Percentiles rank a stretch among this genome's conserved stretches.
Evolutionary conservation across 2,329 filamentous ascomycete species (phyloP).

Genomic region (Colletotrichum gigasporum): DNA sequence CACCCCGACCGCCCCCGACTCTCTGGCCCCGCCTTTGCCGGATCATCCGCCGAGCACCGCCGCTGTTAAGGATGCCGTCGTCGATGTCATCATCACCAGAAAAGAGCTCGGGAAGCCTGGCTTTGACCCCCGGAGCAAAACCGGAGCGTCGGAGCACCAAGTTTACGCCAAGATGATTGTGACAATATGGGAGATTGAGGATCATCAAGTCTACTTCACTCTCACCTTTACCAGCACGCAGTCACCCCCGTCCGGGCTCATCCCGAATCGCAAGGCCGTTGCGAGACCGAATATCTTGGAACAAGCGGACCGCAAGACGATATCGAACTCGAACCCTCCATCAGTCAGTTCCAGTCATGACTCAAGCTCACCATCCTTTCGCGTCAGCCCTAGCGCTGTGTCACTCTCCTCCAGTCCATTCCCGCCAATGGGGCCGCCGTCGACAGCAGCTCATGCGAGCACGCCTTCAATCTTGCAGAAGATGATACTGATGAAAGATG

Average conservation of each 20-base stretch:
- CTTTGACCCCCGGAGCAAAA: slow-evolving; percentile 44
- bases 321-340: slow-evolving; percentile 54
- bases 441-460: slow-evolving; percentile 60
- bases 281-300: slow-evolving; percentile 52
- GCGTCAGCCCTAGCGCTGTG: slow-evolving; percentile 59
- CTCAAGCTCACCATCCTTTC: slow-evolving; percentile 56
- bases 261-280: slow-evolving; percentile 47
- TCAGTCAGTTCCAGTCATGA: slow-evolving; percentile 58
- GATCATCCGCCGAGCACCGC: slow-evolving; percentile 36
- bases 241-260: slow-evolving; percentile 44
- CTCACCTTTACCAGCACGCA: slow-evolving; percentile 76
- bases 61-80: slow-evolving; percentile 65
- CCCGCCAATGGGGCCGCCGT: slow-evolving; percentile 73
- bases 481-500: slow-evolving; percentile 79
- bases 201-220: slow-evolving; percentile 75
- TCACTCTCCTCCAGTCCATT: slow-evolving; percentile 68
- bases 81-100: slow-evolving; percentile 74
- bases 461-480: slow-evolving; percentile 77
- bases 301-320: slow-evolving; percentile 55
- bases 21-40: slow-evolving; percentile 29
- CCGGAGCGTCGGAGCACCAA: slow-evolving; percentile 49
- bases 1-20: slow-evolving; percentile 48
- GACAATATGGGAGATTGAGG: slow-evolving; percentile 76
- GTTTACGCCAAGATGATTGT: slow-evolving; percentile 79
- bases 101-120: slow-evolving; percentile 52